phyloP scores from a whole-genome alignment of 2,329 filamentous ascomycete species.

The Calonectria honghensis region DNA sequence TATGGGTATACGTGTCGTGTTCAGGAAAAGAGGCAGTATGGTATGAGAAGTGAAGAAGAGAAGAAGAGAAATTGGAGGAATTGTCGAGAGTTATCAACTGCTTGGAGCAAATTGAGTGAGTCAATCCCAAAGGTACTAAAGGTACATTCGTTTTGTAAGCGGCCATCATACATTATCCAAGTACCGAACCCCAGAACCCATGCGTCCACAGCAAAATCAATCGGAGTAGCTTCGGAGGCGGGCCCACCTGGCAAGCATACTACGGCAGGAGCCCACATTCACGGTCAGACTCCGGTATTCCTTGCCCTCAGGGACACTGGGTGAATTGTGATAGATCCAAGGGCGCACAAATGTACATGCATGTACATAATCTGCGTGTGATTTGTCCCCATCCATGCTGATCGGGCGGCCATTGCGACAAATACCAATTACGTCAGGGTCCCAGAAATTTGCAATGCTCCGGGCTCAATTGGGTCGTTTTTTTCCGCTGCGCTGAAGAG shows the following conservation, averaged over 20 bases:
- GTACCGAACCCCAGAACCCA: slow-evolving; percentile 23
- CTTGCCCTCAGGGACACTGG: slow-evolving; percentile 16
- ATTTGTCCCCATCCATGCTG: slow-evolving; percentile 7
- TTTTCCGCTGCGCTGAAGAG: slow-evolving; percentile 3
- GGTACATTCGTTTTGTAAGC: slow-evolving; percentile 21
- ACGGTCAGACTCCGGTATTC: slow-evolving; percentile 7
- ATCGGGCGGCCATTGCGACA: slow-evolving; percentile 24
- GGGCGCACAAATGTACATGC: slow-evolving; percentile 16
- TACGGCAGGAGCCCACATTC: slow-evolving; percentile 14
- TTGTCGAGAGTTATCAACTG: slow-evolving; percentile 31
- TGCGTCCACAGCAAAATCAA: slow-evolving; percentile 36
- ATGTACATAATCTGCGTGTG: slow-evolving; percentile 34
- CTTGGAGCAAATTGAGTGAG: slow-evolving; percentile 33
- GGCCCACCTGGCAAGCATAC: slow-evolving; percentile 53
- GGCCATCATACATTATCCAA: not conserved
- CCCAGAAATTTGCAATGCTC: slow-evolving; percentile 53
- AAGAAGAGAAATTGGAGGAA: slow-evolving; percentile 25
- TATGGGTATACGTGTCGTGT: slow-evolving; percentile 5
- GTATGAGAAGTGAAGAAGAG: not conserved
- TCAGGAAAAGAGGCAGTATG: not conserved
- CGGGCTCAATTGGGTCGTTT: slow-evolving; percentile 51
- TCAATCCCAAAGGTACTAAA: slow-evolving; percentile 38
- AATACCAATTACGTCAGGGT: slow-evolving; percentile 51
- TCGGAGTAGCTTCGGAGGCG: slow-evolving; percentile 57
- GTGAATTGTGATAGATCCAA: slow-evolving; percentile 23